Base-by-base conservation (phyloP, 805 yeast genomes). In the Candida khao-thaluensis region DNA sequence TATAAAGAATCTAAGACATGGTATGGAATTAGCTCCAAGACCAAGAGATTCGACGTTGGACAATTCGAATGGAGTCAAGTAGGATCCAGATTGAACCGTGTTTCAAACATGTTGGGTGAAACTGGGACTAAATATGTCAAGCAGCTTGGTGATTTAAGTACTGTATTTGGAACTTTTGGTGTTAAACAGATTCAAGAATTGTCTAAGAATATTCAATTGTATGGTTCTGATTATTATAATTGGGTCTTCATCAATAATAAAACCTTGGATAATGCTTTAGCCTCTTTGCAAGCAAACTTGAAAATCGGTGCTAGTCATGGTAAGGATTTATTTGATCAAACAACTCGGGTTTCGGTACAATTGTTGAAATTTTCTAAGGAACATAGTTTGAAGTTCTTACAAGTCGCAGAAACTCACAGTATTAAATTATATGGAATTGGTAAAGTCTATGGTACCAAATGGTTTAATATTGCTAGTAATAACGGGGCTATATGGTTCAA, bases 401-500 rank as follows among this genome's bases (percentile, higher is more conserved):
- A 29, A 17, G 5, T 17, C 3, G 3, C 20, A 17, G 10, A 3
- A 27, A 14, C 4, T 8, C 16, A 18, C 8, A 16, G 39, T 14
- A 3, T 17, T 11, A 27, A 35, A 23, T 29, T n/a, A 9, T 21
- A 18, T 2, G 22, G 28, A 7, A 3, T 36, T 15, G 9, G 16
- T n/a, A 29, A 26, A 12, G 14, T 10, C 17, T 9, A 17, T 30
- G 25, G 31, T 14, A 5, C 17, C 10, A 37, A 26, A 30, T 20
- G 15, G 17, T 17, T 10, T 17, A 14, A 30, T 8, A 11, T 21
- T 3, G 11, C 28, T 10, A 28, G 20, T 7, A 7, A 12, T 16
- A 28, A 27, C 17, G 34, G 39, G 3, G 7, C 2, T 11, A 5
- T 12, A 15, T 36, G 34, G 27, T 20, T 42, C 55, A 97, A 97